phyloP scores from a whole-genome alignment of 2,329 filamentous ascomycete species.

The Lomentospora prolificans region DNA sequence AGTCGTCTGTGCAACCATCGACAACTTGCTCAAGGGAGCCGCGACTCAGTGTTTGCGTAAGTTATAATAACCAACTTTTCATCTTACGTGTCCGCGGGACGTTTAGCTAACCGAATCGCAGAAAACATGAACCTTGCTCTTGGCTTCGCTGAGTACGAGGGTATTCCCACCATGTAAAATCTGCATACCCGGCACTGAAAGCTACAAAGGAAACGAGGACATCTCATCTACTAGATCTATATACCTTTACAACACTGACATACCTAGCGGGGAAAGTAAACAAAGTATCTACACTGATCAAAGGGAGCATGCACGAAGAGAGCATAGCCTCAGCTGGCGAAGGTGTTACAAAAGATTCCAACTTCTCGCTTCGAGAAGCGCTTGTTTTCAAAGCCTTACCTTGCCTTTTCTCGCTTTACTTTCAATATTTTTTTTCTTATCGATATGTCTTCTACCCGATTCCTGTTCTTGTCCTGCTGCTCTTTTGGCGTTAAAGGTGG shows the following conservation, averaged over 20 bases:
- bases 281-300: not conserved
- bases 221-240: not conserved
- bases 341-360: not conserved
- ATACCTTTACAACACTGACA: not conserved
- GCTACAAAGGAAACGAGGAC: not conserved
- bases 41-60: conserved; percentile 85
- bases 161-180: conserved; percentile 52
- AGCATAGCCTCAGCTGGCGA: not conserved
- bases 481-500: not conserved
- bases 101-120: too few relatives aligned
- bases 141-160: conserved; percentile 80
- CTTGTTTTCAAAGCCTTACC: too few relatives aligned
- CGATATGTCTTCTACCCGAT: not conserved
- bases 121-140: conserved; percentile 93
- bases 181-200: not conserved
- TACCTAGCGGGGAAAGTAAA: not conserved
- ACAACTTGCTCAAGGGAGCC: conserved; percentile 88
- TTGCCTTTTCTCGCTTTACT: not conserved
- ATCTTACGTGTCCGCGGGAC: too few relatives aligned
- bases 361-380: not conserved
- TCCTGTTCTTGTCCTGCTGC: not conserved
- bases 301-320: not conserved
- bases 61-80: conserved; percentile 25
- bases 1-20: conserved; percentile 88
- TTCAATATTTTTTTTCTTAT: not conserved